Evolutionary conservation across 257 asterid species (phyloP), one percentile per base, ranked within the genome.

Genomic region (Haberlea rhodopensis): DNA sequence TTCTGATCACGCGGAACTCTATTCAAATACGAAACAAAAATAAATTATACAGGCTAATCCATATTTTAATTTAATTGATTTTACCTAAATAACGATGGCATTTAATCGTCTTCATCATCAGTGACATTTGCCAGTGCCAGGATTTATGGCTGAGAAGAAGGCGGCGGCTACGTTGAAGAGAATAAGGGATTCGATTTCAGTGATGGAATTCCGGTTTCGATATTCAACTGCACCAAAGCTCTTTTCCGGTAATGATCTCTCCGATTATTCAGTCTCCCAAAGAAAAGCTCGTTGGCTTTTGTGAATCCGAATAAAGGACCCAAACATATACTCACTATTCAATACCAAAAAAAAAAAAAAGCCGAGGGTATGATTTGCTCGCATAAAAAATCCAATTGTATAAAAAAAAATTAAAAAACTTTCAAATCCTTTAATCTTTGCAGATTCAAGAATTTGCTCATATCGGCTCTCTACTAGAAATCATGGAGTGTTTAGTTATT

Each of bases 301-400:
- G 87, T 81, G 76, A 81, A 81, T 65, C 87, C 87, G 51, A 81
- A 81, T 5, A 81, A 22, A 13, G 84, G 87, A 53, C 87, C 86
- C 75, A 68, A 57, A 58, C 6, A 19, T 16, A 34, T 9, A 34
- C 45, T 9, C 45, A 34, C 45, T 34, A 10, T 9, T 34, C 45
- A 9, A 34, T 9, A 34, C 45, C 45, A 29, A n/a, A n/a, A n/a
- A n/a, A n/a, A n/a, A n/a, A n/a, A n/a, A n/a, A n/a, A n/a, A n/a
- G n/a, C n/a, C n/a, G n/a, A n/a, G n/a, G n/a, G n/a, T n/a, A n/a
- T n/a, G n/a, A n/a, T n/a, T n/a, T n/a, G n/a, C n/a, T n/a, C n/a
- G n/a, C n/a, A n/a, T n/a, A n/a, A n/a, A n/a, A n/a, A n/a, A n/a
- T n/a, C n/a, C n/a, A n/a, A n/a, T n/a, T n/a, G n/a, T n/a, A n/a